A percentile compares a stretch with the other conserved stretches of the same genome.
Conservation (phyloP, 306 rosid species). For the Quillaja saponaria region DNA sequence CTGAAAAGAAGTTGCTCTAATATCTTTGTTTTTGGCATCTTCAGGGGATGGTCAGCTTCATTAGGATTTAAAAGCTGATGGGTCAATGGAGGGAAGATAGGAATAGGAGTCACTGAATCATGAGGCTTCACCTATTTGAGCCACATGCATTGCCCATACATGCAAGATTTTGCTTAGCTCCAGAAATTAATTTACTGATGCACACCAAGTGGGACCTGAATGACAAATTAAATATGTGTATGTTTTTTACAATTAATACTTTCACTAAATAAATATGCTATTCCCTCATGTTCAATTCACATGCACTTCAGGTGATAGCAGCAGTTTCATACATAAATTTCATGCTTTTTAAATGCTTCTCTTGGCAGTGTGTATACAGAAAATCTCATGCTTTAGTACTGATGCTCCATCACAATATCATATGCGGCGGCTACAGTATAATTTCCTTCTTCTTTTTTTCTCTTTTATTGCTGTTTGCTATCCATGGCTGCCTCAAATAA, state of each 20-base stretch:
- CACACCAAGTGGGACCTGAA: slow-evolving; percentile 28
- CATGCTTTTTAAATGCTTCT: background rate
- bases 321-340: slow-evolving; percentile 14
- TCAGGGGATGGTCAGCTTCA: slow-evolving; percentile 20
- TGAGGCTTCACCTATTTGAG: slow-evolving; percentile 34
- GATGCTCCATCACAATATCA: slow-evolving; percentile 4
- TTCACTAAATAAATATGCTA: slow-evolving; percentile 22
- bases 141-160: slow-evolving; percentile 55
- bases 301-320: slow-evolving; percentile 35
- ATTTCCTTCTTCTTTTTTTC: slow-evolving; percentile 29
- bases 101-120: slow-evolving; percentile 17
- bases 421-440: background rate
- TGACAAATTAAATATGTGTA: slow-evolving; percentile 19
- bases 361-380: slow-evolving; percentile 7
- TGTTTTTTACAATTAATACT: slow-evolving; percentile 22
- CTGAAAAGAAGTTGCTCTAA: slow-evolving; percentile 3
- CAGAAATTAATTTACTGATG: slow-evolving; percentile 24
- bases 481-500: slow-evolving; percentile 8
- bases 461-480: background rate
- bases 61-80: slow-evolving; percentile 16
- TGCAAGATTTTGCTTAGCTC: slow-evolving; percentile 31
- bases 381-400: slow-evolving; percentile 14
- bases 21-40: background rate
- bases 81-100: slow-evolving; percentile 3
- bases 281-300: slow-evolving; percentile 39